Evolutionary conservation across 2,329 filamentous ascomycete genomes (phyloP), one percentile per base, ranked within the genome.

Genomic region (Trichoderma sp.): DNA sequence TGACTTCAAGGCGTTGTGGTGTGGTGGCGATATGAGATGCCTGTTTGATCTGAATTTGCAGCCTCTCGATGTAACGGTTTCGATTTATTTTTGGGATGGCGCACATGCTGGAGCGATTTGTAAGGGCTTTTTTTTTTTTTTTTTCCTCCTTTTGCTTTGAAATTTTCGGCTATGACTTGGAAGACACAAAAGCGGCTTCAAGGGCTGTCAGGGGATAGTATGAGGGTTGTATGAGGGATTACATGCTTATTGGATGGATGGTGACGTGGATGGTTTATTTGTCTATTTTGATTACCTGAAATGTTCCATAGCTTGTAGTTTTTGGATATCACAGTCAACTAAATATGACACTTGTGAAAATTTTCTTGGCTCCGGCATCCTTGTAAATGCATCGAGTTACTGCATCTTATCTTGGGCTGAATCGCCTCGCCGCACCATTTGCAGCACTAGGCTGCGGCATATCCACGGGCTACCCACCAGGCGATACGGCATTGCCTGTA

Each of bases 21-120:
- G 63, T 58, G 54, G 49, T 59, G 63, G 63, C 54, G 54, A 59
- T 28, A 46, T 49, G 63, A 59, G 54, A 32, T 54, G 37, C 26
- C 26, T 55, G 52, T 51, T 43, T 61, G 39, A 24, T 43, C 14
- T 49, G 63, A 37, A 49, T 37, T 34, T 58, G 52, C 54, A 26
- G 39, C 28, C 49, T 46, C 37, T 51, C 54, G 63, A 66, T 66
- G 63, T 58, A 58, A 54, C 52, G 67, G 34, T 59, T 68, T 64
- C 13, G 46, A 13, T 10, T 34, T 66, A 21, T 55, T 37, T 49
- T 28, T 43, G 49, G 60, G 32, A 39, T 14, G 63, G 63, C 63
- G 63, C 63, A 66, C 63, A 66, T 58, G 63, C 52, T 56, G 63
- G 63, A 66, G 63, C 63, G 63, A 66, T 58, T 51, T 59, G n/a